phyloP scores from a whole-genome alignment of 108 stramenopile species.

The Epithemia pelagica region DNA sequence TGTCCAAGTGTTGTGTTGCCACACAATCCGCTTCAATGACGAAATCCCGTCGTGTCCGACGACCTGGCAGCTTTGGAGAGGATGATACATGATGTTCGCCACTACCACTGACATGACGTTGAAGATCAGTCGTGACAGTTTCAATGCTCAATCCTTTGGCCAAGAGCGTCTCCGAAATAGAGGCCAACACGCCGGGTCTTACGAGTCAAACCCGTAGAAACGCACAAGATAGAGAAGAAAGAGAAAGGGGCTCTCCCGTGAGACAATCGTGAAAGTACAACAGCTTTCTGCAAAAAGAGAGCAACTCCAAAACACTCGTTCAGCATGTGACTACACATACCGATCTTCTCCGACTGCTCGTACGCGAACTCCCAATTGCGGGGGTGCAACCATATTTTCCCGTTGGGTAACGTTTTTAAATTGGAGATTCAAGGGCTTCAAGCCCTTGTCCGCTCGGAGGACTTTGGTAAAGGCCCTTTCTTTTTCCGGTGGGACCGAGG shows the following conservation, averaged over 20 bases:
- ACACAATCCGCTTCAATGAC: slow-evolving; percentile 55
- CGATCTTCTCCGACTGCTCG: slow-evolving; percentile 75
- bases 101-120: too few relatives aligned
- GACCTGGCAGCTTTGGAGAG: slow-evolving; percentile 18
- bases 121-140: slow-evolving; percentile 63
- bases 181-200: slow-evolving; percentile 80
- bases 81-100: slow-evolving; percentile 29
- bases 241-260: too few relatives aligned
- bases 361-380: slow-evolving; percentile 59
- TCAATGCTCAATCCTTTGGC: slow-evolving; percentile 65
- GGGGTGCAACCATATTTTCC: slow-evolving; percentile 28
- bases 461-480: slow-evolving; percentile 8
- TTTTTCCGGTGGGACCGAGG: slow-evolving; percentile 56
- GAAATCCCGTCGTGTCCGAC: slow-evolving; percentile 52
- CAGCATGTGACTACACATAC: too few relatives aligned
- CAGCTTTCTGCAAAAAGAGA: too few relatives aligned
- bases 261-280: neutral
- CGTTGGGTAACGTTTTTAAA: slow-evolving; percentile 44
- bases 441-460: slow-evolving; percentile 26
- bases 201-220: neutral
- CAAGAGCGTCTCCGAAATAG: slow-evolving; percentile 52
- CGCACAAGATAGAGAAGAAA: slow-evolving; percentile 2
- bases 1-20: slow-evolving; percentile 36
- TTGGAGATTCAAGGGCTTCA: slow-evolving; percentile 51
- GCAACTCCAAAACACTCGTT: too few relatives aligned